These are phyloP conservation scores for Asterophora lycoperdoides DNA, from an alignment of 768 basidiomycete genomes.

Conservation along the genomic window DNA sequence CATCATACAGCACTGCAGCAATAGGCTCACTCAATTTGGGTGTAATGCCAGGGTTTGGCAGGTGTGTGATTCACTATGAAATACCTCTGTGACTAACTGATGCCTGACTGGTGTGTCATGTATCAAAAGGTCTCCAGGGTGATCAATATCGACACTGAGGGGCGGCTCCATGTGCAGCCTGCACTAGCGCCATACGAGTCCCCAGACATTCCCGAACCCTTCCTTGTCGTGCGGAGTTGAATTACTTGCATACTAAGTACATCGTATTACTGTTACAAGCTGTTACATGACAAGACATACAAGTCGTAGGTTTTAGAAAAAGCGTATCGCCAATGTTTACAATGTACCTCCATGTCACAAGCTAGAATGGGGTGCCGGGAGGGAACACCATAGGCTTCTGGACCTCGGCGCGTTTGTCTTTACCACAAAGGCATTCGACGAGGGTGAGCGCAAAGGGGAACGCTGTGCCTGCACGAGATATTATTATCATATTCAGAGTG, in stretches of 20 bases:
- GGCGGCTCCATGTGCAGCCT: slow-evolving; percentile 32
- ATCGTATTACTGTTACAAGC: too few species aligned
- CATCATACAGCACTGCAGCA: slow-evolving; percentile 46
- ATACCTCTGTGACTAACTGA: slow-evolving; percentile 1
- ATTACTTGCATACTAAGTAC: too few species aligned
- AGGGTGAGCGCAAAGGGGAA: slow-evolving; percentile 79
- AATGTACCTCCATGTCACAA: background rate
- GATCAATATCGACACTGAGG: slow-evolving; percentile 33
- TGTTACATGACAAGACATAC: too few species aligned
- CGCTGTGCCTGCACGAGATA: slow-evolving; percentile 48
- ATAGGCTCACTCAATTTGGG: slow-evolving; percentile 58
- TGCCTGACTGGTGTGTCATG: background rate
- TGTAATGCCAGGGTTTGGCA: slow-evolving; percentile 69
- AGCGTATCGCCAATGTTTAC: background rate
- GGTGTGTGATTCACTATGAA: slow-evolving; percentile 30
- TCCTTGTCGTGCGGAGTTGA: slow-evolving; percentile 60
- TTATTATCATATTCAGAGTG: too few species aligned
- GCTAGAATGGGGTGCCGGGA: slow-evolving; percentile 36
- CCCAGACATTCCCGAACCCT: slow-evolving; percentile 67
- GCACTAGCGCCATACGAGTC: slow-evolving; percentile 52
- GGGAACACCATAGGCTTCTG: slow-evolving; percentile 72
- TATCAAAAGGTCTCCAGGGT: slow-evolving; percentile 52
- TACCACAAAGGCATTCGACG: slow-evolving; percentile 65
- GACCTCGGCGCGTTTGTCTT: slow-evolving; percentile 57
- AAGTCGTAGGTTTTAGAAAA: too few species aligned